Percentiles rank a stretch among this genome's conserved stretches.
Evolutionary conservation across 495 filamentous ascomycete species (phyloP).

Genomic region (Tirmania nivea): DNA sequence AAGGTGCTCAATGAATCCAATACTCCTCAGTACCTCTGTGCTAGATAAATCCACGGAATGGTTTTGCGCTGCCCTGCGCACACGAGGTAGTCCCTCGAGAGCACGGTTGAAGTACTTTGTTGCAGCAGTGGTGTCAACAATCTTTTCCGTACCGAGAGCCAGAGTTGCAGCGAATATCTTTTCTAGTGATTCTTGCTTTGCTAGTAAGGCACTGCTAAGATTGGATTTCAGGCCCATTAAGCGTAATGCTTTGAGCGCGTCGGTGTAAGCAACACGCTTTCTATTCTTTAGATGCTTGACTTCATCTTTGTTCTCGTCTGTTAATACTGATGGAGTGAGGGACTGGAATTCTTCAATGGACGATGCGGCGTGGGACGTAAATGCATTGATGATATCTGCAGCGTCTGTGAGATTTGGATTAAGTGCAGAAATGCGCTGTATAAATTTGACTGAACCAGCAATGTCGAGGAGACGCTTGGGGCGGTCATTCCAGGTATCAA

Average conservation of each 20-base stretch:
- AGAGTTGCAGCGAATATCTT: constrained; percentile 34
- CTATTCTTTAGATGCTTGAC: constrained; percentile 72
- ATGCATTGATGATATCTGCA: constrained; percentile 38
- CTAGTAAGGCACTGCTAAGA: constrained; percentile 42
- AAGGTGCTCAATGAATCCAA: constrained; percentile 64
- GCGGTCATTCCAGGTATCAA: constrained; percentile 35
- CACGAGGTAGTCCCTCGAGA: constrained; percentile 44
- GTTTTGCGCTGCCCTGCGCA: constrained; percentile 39
- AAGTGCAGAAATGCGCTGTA: constrained; percentile 34
- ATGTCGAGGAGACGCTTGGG: constrained; percentile 52
- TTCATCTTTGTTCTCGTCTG: constrained; percentile 55
- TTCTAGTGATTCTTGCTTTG: constrained; percentile 46
- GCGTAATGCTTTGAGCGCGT: constrained; percentile 57
- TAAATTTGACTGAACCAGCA: constrained; percentile 37
- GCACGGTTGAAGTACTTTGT: constrained; percentile 60
- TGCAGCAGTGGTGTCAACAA: constrained; percentile 18
- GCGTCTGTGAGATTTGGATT: constrained; percentile 33
- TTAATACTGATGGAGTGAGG: constrained; percentile 54
- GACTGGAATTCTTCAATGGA: constrained; percentile 51
- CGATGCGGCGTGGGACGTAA: constrained; percentile 41
- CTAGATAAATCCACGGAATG: constrained; percentile 68
- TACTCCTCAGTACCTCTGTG: constrained; percentile 52
- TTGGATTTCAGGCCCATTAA: constrained; percentile 78
- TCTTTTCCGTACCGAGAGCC: constrained; percentile 1
- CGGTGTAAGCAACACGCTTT: constrained; percentile 79